Percentiles rank a stretch among this genome's conserved stretches.
Conservation (phyloP, 2,329 filamentous ascomycete species). For the Anthostomella pinea region DNA sequence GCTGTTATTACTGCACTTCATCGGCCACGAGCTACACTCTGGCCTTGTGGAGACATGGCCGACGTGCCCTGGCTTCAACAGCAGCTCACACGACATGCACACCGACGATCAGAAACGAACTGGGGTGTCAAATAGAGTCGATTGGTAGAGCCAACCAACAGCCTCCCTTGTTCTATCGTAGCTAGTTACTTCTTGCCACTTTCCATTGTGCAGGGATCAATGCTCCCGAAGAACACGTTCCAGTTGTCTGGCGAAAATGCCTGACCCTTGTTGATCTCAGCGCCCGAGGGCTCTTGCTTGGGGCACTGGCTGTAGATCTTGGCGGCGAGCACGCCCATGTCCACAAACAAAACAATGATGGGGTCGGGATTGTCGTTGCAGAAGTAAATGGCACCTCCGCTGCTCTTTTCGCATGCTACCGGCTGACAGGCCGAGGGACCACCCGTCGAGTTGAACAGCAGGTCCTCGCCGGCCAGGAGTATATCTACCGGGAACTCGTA, state of each 20-base stretch:
- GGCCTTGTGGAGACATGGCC: no score
- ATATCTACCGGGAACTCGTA: no score
- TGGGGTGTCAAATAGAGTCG: no score
- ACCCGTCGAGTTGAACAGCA: slow-evolving; percentile 1
- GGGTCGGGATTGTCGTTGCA: slow-evolving; percentile 1
- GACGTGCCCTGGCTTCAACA: no score
- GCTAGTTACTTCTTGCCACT: no score
- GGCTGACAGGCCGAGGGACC: background rate
- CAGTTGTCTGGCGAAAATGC: slow-evolving; percentile 1
- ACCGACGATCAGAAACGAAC: no score
- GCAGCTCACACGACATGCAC: no score
- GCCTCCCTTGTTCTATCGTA: no score
- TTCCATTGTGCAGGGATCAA: background rate
- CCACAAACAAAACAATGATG: background rate
- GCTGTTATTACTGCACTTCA: no score
- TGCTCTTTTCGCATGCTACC: background rate
- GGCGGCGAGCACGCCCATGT: background rate
- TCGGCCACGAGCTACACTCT: no score
- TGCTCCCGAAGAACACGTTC: background rate
- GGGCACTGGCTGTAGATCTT: background rate
- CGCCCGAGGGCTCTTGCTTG: background rate
- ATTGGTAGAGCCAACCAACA: no score
- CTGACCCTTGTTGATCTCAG: background rate
- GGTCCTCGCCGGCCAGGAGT: no score
- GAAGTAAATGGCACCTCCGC: background rate